phyloP scores from a whole-genome alignment of 2,329 filamentous ascomycete species.

The Fragosphaeria purpurea region DNA sequence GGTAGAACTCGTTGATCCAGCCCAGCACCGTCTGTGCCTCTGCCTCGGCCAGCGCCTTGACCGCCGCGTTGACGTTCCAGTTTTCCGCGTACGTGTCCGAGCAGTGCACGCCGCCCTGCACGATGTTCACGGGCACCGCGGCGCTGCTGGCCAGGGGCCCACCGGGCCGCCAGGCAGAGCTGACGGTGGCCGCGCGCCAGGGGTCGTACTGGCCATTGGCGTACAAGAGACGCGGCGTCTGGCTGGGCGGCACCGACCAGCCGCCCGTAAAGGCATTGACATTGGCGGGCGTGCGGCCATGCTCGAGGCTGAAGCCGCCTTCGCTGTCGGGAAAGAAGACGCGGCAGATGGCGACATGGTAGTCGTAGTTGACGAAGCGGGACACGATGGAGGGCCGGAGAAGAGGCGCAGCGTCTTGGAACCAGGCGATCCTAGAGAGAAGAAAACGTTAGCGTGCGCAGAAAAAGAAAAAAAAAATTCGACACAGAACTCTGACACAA shows the following conservation, averaged over 20 bases:
- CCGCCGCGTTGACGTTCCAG: constrained; percentile 39
- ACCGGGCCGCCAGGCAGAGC: constrained; percentile 26
- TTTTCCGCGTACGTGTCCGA: constrained; percentile 33
- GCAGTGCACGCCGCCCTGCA: constrained; percentile 28
- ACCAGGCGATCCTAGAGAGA: constrained; percentile 22
- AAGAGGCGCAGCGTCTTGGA: constrained; percentile 35
- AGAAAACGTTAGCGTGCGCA: too few species aligned
- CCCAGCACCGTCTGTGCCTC: constrained; percentile 38
- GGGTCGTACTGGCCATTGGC: constrained; percentile 31
- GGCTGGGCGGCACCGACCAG: constrained; percentile 19
- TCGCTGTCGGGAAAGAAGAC: constrained; percentile 31
- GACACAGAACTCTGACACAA: too few species aligned
- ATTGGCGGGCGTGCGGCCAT: constrained; percentile 21
- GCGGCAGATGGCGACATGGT: constrained; percentile 34
- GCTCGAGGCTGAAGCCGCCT: constrained; percentile 24
- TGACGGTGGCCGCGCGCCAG: constrained; percentile 30
- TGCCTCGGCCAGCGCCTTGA: constrained; percentile 37
- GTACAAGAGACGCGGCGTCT: constrained; percentile 28
- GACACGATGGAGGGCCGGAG: constrained; percentile 31
- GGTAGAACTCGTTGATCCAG: constrained; percentile 44
- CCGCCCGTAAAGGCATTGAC: constrained; percentile 31
- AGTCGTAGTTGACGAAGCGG: constrained; percentile 23
- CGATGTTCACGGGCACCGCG: constrained; percentile 21
- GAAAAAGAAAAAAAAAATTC: not conserved
- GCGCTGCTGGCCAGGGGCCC: constrained; percentile 25